A percentile compares a stretch with the other conserved stretches of the same genome.
Conservation (phyloP, 352 stramenopile genomes). For the Aphanomyces stellatus region DNA sequence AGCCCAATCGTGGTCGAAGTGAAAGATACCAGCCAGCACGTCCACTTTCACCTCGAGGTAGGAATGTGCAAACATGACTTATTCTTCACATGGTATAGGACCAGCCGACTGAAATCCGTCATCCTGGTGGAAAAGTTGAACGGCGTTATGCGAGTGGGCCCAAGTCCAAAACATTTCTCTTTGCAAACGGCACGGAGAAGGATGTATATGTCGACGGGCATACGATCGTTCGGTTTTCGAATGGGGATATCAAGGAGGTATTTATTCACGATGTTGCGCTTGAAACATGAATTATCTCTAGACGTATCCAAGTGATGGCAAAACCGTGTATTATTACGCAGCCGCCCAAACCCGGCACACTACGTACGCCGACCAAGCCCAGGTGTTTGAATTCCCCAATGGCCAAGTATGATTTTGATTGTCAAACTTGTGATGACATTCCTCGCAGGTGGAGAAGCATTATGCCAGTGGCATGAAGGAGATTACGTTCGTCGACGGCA, state of each 20-base stretch:
- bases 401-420: constrained; percentile 41
- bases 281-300: constrained; percentile 19
- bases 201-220: constrained; percentile 85
- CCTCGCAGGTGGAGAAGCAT: constrained; percentile 84
- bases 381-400: constrained; percentile 96
- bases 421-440: constrained; percentile 1
- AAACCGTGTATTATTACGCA: constrained; percentile 92
- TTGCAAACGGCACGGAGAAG: constrained; percentile 91
- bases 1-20: no score
- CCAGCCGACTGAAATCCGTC: not conserved
- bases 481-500: constrained; percentile 92
- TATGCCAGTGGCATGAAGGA: constrained; percentile 89
- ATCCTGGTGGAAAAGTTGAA: constrained; percentile 6
- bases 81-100: not conserved
- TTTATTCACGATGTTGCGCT: no score
- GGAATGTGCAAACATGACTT: no score
- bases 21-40: no score
- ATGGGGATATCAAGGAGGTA: constrained; percentile 94
- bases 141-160: not conserved
- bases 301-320: constrained; percentile 64
- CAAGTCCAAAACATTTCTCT: constrained; percentile 51
- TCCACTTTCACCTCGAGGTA: not conserved
- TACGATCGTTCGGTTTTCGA: constrained; percentile 87
- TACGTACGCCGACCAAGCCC: constrained; percentile 87
- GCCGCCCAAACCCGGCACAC: constrained; percentile 91